phyloP scores from a whole-genome alignment of 208 protist species.

The Lotmaria passim region DNA sequence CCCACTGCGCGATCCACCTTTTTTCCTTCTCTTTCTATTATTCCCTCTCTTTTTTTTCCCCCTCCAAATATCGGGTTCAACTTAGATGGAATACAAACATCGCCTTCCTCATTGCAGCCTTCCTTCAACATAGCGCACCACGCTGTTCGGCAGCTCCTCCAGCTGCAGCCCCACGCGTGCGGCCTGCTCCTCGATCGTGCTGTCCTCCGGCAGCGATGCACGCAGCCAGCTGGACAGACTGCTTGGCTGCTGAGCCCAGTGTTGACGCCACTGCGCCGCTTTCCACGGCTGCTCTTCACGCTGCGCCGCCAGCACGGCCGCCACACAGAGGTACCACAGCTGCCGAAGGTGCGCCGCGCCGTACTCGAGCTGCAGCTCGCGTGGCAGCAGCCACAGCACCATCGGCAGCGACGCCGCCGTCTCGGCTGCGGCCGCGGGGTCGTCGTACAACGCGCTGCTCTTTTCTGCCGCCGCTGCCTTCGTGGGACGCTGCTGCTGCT shows the following conservation, averaged over 20 bases:
- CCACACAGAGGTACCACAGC: conserved; percentile 45
- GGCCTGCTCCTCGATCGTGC: conserved; percentile 36
- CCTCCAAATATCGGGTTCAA: too few species aligned
- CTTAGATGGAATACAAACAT: too few species aligned
- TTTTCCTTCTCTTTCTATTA: too few species aligned
- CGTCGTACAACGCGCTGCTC: neutral
- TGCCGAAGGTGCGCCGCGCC: conserved; percentile 42
- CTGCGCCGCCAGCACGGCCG: conserved; percentile 22
- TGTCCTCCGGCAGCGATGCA: conserved; percentile 28
- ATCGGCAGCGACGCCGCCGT: conserved; percentile 24
- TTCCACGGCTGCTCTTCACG: conserved; percentile 27
- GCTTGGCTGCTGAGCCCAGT: conserved; percentile 43
- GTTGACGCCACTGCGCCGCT: conserved; percentile 31
- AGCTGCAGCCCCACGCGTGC: conserved; percentile 30
- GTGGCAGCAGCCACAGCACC: conserved; percentile 52
- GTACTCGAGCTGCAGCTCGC: conserved; percentile 47
- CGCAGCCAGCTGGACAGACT: conserved; percentile 39
- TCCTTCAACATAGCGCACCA: conserved; percentile 45
- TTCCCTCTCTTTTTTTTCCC: neutral
- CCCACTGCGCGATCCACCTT: too few species aligned
- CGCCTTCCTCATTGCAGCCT: too few species aligned
- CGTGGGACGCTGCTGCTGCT: neutral
- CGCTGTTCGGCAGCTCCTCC: conserved; percentile 44
- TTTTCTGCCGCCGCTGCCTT: neutral
- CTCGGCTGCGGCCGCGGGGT: conserved; percentile 7